Percentiles rank a stretch among this genome's conserved stretches.
Evolutionary conservation across 1,284 basidiomycete species (phyloP).

Genomic region (Apiotrichum siamense): DNA sequence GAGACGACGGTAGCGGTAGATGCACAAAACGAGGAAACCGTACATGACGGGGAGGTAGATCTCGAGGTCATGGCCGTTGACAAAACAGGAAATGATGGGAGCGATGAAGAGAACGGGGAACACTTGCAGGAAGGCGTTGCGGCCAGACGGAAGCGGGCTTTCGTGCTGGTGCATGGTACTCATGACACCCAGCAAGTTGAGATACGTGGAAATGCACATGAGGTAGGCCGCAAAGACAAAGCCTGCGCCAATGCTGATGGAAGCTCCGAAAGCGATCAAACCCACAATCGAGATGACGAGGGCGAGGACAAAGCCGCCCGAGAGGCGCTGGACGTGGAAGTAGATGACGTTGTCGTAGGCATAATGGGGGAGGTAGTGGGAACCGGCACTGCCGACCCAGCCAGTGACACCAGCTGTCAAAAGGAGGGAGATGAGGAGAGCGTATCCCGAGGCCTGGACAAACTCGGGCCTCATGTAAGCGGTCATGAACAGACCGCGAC

Average conservation of each 20-base stretch:
- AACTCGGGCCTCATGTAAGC: conserved; percentile 6
- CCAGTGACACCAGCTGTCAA: conserved; percentile 8
- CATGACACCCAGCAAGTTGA: conserved; percentile 13
- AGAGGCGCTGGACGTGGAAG: conserved; percentile 11
- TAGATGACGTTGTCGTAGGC: conserved; percentile 11
- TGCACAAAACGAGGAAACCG: not conserved
- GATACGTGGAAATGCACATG: conserved; percentile 9
- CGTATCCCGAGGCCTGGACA: conserved; percentile 5
- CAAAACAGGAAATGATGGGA: conserved; percentile 1
- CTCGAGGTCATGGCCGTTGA: conserved; percentile 10
- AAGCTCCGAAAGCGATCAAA: conserved; percentile 2
- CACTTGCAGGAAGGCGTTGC: conserved; percentile 7
- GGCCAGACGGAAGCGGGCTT: conserved; percentile 8
- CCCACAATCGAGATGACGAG: conserved; percentile 2
- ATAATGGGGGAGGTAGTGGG: conserved; percentile 8
- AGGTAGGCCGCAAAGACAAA: conserved; percentile 11
- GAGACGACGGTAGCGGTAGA: conserved; percentile 8
- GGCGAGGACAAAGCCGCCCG: conserved; percentile 7
- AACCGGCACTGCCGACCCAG: conserved; percentile 10
- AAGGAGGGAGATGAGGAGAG: conserved; percentile 5
- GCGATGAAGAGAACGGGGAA: conserved; percentile 6
- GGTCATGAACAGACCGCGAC: conserved; percentile 10
- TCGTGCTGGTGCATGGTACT: conserved; percentile 14
- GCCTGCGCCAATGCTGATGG: not conserved
- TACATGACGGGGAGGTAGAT: conserved; percentile 11